Conservation (phyloP, 2,329 filamentous ascomycete genomes). For the Fusarium buxicola region DNA sequence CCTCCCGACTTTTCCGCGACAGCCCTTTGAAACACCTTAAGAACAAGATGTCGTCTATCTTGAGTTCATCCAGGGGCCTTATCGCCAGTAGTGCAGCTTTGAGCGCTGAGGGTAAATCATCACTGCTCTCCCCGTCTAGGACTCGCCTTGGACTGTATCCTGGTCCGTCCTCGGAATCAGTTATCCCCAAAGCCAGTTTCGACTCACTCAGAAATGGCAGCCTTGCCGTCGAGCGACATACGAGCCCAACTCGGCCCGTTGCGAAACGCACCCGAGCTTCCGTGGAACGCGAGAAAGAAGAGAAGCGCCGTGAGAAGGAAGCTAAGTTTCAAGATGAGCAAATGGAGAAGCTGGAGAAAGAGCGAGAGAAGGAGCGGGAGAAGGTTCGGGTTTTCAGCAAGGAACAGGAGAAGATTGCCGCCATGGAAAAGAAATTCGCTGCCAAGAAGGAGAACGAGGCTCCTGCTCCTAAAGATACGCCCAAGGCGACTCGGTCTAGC, state of each 20-base stretch:
- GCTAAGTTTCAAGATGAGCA: slow-evolving; percentile 70
- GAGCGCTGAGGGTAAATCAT: slow-evolving; percentile 71
- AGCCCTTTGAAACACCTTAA: slow-evolving; percentile 93
- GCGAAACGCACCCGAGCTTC: slow-evolving; percentile 68
- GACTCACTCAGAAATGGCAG: slow-evolving; percentile 38
- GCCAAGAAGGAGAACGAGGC: slow-evolving; percentile 66
- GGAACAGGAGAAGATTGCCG: slow-evolving; percentile 66
- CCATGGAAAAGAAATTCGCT: slow-evolving; percentile 65
- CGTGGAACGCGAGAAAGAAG: slow-evolving; percentile 70
- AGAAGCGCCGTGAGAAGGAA: slow-evolving; percentile 75
- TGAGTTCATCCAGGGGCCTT: slow-evolving; percentile 87
- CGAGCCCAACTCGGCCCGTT: slow-evolving; percentile 58
- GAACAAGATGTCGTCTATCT: slow-evolving; percentile 88
- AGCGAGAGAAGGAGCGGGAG: slow-evolving; percentile 75
- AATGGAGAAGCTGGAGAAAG: slow-evolving; percentile 72
- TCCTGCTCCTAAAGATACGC: slow-evolving; percentile 53
- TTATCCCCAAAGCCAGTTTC: slow-evolving; percentile 48
- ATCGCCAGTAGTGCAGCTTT: slow-evolving; percentile 80
- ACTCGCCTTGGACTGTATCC: slow-evolving; percentile 58
- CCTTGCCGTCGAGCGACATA: slow-evolving; percentile 29
- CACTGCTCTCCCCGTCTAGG: slow-evolving; percentile 66
- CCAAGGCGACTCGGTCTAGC: slow-evolving; percentile 61
- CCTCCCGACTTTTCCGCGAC: slow-evolving; percentile 69
- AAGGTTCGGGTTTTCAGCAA: slow-evolving; percentile 71
- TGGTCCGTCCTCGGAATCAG: slow-evolving; percentile 62